Conservation (phyloP, 768 basidiomycete genomes). For the Naganishia friedmannii region DNA sequence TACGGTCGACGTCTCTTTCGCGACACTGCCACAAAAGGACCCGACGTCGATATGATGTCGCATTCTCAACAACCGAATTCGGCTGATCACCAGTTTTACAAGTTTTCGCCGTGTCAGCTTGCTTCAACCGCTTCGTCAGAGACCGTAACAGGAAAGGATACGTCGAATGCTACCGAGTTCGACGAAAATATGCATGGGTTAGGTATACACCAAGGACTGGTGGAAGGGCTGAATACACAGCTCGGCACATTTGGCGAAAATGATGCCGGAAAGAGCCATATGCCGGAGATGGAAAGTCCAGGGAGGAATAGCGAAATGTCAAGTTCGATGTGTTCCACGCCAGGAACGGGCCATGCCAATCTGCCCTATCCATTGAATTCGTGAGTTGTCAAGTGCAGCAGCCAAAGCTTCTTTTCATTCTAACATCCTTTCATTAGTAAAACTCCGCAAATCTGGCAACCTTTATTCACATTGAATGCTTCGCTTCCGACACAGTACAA, state of each 20-base stretch:
- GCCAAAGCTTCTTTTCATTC: background rate
- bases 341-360: background rate
- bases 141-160: background rate
- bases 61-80: background rate
- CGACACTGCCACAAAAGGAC: background rate
- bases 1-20: background rate
- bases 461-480: background rate
- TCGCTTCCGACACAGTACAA: background rate
- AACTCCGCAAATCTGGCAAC: background rate
- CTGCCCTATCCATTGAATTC: background rate
- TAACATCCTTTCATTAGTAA: background rate
- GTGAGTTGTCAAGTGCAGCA: background rate
- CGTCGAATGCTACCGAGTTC: too few relatives aligned
- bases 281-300: slow-evolving; percentile 26
- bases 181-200: background rate
- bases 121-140: background rate
- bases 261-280: background rate
- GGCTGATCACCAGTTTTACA: background rate
- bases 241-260: background rate
- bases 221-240: background rate
- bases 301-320: slow-evolving; percentile 24
- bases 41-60: background rate
- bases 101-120: background rate
- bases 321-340: slow-evolving; percentile 26
- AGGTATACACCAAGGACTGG: background rate